phyloP scores from a whole-genome alignment of 345 rosid genomes.

The Citrus glauca region DNA sequence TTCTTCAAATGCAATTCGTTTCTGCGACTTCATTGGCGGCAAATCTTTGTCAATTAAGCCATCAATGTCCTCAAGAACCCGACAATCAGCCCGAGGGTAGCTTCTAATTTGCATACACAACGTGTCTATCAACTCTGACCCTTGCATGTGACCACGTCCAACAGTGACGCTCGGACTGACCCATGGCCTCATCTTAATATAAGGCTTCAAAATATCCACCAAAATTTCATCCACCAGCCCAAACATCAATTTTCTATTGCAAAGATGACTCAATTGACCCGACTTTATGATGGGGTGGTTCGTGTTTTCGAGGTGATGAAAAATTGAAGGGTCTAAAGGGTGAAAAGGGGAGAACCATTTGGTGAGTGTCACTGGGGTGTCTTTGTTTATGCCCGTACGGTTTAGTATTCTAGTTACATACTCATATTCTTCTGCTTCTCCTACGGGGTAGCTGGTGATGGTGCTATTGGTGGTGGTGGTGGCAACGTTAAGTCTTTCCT shows the following conservation, averaged over 20 bases:
- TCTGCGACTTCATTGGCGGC: slow-evolving; percentile 21
- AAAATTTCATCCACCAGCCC: slow-evolving; percentile 63
- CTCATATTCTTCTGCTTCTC: slow-evolving; percentile 37
- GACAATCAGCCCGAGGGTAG: slow-evolving; percentile 52
- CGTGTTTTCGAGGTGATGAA: slow-evolving; percentile 52
- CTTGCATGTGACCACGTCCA: slow-evolving; percentile 17
- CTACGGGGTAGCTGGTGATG: too few species aligned
- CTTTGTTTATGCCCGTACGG: slow-evolving; percentile 48
- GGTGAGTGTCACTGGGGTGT: slow-evolving; percentile 41
- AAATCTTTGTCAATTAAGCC: slow-evolving; percentile 52
- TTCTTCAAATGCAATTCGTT: slow-evolving; percentile 27
- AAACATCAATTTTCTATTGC: slow-evolving; percentile 67
- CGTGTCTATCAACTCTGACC: slow-evolving; percentile 35
- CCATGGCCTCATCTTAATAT: slow-evolving; percentile 51
- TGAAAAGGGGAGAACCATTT: slow-evolving; percentile 65
- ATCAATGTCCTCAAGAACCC: slow-evolving; percentile 65
- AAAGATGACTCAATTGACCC: slow-evolving; percentile 33
- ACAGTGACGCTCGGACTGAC: neutral
- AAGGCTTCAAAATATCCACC: slow-evolving; percentile 51
- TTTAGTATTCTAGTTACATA: slow-evolving; percentile 56
- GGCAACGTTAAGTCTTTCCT: slow-evolving; percentile 20
- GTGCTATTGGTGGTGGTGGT: slow-evolving; percentile 7
- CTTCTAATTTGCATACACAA: slow-evolving; percentile 31
- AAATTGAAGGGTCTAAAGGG: slow-evolving; percentile 67
- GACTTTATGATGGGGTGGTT: slow-evolving; percentile 4